Conservation (phyloP, 352 stramenopile genomes). For the Globisporangium irregulare region DNA sequence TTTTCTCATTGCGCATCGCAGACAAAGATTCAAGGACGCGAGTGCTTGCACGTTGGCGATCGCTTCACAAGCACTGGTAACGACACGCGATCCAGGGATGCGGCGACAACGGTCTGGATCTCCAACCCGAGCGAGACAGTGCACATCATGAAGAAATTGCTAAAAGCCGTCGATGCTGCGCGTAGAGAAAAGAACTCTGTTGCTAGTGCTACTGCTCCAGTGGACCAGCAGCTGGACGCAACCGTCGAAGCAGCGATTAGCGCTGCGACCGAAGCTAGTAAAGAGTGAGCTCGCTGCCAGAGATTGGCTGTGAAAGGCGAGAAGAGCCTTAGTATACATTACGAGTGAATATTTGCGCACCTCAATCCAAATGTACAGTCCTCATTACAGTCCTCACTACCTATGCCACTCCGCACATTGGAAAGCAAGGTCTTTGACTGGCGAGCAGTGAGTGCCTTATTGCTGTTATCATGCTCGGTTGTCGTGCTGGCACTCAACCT, state of each 20-base stretch:
- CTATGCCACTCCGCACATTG: background rate
- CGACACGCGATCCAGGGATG: slow-evolving; percentile 90
- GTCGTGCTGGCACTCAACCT: background rate
- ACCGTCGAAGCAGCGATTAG: slow-evolving; percentile 65
- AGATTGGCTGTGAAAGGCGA: background rate
- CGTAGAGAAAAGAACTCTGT: slow-evolving; percentile 31
- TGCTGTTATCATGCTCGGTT: background rate
- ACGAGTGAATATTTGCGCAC: background rate
- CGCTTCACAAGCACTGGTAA: slow-evolving; percentile 88
- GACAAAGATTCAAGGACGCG: slow-evolving; percentile 66
- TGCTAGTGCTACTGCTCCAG: background rate
- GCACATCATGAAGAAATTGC: slow-evolving; percentile 92
- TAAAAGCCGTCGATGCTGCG: slow-evolving; percentile 60
- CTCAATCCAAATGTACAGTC: background rate
- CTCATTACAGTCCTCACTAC: background rate
- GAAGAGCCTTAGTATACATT: slow-evolving; percentile 7
- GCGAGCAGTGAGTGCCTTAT: background rate
- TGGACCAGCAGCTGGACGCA: slow-evolving; percentile 37
- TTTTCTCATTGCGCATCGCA: slow-evolving; percentile 5
- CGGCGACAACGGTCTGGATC: slow-evolving; percentile 94
- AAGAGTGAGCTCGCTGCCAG: background rate
- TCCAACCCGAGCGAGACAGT: slow-evolving; percentile 93
- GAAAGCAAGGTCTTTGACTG: background rate
- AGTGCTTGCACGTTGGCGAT: slow-evolving; percentile 95
- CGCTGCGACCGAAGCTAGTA: slow-evolving; percentile 39